Conservation (phyloP, 495 filamentous ascomycete species). For the Xylaria sp. region DNA sequence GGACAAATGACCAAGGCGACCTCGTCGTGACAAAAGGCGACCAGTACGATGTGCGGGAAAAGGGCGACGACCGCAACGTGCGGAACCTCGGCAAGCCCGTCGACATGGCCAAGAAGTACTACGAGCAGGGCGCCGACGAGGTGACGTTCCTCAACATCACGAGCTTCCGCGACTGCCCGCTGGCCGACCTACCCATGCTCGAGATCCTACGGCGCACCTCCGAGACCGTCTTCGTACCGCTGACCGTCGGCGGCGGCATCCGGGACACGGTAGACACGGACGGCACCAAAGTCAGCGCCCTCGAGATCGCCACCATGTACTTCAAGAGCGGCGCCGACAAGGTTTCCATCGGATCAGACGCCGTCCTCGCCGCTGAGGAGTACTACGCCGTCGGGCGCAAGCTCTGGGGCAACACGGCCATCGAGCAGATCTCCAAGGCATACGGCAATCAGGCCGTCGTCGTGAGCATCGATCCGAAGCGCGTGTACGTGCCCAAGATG, state of each 20-base stretch:
- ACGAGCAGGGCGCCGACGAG: constrained; percentile 95
- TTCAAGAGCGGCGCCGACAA: constrained; percentile 99
- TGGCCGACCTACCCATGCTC: constrained; percentile 93
- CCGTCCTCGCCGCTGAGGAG: constrained; percentile 89
- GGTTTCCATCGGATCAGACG: constrained; percentile 95
- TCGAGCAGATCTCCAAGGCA: constrained; percentile 90
- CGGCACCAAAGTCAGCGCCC: constrained; percentile 83
- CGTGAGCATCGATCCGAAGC: constrained; percentile 90
- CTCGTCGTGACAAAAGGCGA: constrained; percentile 98
- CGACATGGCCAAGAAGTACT: constrained; percentile 91
- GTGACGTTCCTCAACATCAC: constrained; percentile 98
- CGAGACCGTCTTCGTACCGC: constrained; percentile 93
- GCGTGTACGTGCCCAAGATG: constrained; percentile 79
- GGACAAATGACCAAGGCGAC: constrained; percentile 94
- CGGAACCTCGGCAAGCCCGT: constrained; percentile 96
- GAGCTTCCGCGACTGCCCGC: constrained; percentile 90
- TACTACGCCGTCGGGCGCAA: constrained; percentile 73
- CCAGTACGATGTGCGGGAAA: constrained; percentile 99
- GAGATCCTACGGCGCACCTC: constrained; percentile 87
- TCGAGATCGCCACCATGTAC: constrained; percentile 95
- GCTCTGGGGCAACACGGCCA: constrained; percentile 81
- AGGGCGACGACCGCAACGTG: constrained; percentile 75
- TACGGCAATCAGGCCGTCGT: constrained; percentile 98
- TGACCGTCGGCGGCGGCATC: constrained; percentile 95
- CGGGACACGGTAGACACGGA: constrained; percentile 88